Evolutionary conservation across 495 filamentous ascomycete species (phyloP).

Genomic region (Thermochaetoides thermophila): DNA sequence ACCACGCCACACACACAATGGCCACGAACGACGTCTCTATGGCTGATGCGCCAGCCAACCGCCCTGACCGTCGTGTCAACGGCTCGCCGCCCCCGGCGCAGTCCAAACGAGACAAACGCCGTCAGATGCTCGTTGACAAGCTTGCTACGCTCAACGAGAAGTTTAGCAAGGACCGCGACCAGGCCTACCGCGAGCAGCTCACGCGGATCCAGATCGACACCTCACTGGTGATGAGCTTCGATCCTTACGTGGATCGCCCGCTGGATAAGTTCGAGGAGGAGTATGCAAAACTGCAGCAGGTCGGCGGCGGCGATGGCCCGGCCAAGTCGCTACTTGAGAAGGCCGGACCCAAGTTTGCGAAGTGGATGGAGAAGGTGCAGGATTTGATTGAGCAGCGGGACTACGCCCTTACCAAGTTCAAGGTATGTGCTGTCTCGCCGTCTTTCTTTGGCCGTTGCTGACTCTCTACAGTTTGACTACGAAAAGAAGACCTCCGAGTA

Average conservation of each 20-base stretch:
- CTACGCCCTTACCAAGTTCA: constrained; percentile 54
- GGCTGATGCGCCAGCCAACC: constrained; percentile 11
- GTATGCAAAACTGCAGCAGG: constrained; percentile 44
- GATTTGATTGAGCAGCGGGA: constrained; percentile 73
- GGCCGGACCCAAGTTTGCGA: constrained; percentile 64
- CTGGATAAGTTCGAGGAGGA: constrained; percentile 59
- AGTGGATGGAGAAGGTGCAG: constrained; percentile 74
- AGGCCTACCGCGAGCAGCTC: constrained; percentile 76
- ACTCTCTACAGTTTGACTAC: constrained; percentile 32
- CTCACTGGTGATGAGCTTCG: constrained; percentile 65
- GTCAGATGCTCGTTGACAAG: constrained; percentile 61
- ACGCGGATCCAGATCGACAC: constrained; percentile 82
- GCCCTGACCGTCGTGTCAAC: constrained; percentile 15
- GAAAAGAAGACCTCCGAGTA: constrained; percentile 39
- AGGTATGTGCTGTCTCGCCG: constrained; percentile 39
- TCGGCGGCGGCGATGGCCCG: constrained; percentile 37
- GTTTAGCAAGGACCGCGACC: constrained; percentile 67
- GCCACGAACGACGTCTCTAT: constrained; percentile 17
- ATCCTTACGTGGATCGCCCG: constrained; percentile 58
- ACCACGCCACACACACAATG: constrained; percentile 12
- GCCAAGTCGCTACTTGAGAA: constrained; percentile 37
- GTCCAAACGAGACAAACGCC: constrained; percentile 84
- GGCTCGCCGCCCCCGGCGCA: constrained; percentile 17
- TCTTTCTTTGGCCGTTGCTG: constrained; percentile 4
- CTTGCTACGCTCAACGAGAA: constrained; percentile 55